phyloP scores from a whole-genome alignment of 2,329 filamentous ascomycete species.

The Fusarium azukiicola region DNA sequence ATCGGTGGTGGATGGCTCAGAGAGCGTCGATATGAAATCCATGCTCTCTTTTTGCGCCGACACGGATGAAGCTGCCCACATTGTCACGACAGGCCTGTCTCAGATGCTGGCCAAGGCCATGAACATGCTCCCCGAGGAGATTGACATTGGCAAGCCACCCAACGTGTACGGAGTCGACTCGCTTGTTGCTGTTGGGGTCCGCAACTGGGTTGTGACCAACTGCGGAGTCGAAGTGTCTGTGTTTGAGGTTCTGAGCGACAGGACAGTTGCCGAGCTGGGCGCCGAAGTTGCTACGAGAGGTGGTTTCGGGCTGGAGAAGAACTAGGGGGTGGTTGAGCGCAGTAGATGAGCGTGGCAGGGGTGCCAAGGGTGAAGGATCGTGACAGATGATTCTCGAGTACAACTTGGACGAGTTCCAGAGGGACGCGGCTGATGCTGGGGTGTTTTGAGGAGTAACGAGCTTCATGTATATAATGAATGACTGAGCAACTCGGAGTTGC shows the following conservation, averaged over 20 bases:
- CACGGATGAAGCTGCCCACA: slow-evolving; percentile 55
- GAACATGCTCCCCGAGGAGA: slow-evolving; percentile 68
- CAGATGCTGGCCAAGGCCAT: slow-evolving; percentile 68
- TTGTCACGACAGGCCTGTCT: slow-evolving; percentile 63
- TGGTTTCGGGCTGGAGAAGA: slow-evolving; percentile 49
- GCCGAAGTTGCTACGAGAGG: slow-evolving; percentile 60
- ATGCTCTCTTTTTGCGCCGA: slow-evolving; percentile 58
- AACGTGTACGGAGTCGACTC: slow-evolving; percentile 75
- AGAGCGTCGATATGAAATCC: slow-evolving; percentile 55
- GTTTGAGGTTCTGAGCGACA: slow-evolving; percentile 71
- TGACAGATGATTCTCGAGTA: background rate
- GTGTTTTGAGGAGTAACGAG: background rate
- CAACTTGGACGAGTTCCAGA: slow-evolving; percentile 1
- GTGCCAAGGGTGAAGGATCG: background rate
- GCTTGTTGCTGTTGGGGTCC: slow-evolving; percentile 73
- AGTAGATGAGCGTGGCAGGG: background rate
- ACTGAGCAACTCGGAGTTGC: background rate
- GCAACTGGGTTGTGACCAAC: slow-evolving; percentile 72
- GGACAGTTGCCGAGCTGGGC: slow-evolving; percentile 64
- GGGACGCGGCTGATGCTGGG: background rate
- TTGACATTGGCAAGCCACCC: slow-evolving; percentile 66
- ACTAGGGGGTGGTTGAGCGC: slow-evolving; percentile 23
- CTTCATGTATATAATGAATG: slow-evolving; percentile 7
- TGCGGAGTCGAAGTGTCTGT: slow-evolving; percentile 69
- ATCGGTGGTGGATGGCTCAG: slow-evolving; percentile 37